Evolutionary conservation across 2,329 filamentous ascomycete species (phyloP), one percentile per base, ranked within the genome.

Genomic region (Penicillium janthinellum): DNA sequence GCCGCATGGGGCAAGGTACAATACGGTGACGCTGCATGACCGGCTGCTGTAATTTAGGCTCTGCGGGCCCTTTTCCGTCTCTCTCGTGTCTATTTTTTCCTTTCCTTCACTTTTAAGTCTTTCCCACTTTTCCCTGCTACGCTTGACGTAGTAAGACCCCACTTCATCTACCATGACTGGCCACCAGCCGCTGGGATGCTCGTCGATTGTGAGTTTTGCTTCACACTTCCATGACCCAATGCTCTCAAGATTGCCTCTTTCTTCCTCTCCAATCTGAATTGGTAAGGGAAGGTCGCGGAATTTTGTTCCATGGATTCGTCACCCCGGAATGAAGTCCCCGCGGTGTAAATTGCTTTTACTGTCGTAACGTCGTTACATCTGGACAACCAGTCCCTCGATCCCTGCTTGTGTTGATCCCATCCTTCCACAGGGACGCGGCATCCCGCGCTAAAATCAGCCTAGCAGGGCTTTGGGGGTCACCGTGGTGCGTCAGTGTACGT

Each of bases 251-350:
- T 14, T 2, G 28, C 8, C 14, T 39, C n/a, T 14, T 48, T n/a
- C 22, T 8, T 39, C 48, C n/a, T 12, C 14, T 52, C 35, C 39
- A 7, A 7, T 31, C 15, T 5, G 20, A 15, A 41, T 35, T 12
- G 17, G 28, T 45, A 35, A 45, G 20, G 42, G 38, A 44, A 47
- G 4, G 8, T 35, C 37, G 11, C 49, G 53, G 60, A 60, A 50
- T 38, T 61, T 53, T 61, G 38, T 54, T 56, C 54, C 55, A 48
- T 50, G 55, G 51, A 63, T 56, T 65, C 61, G 63, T 61, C 63
- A 63, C 51, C 63, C 49, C 58, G 61, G 61, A 63, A 65, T 63
- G 58, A 52, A 49, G 31, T 54, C 49, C 20, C 54, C 55, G 47
- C 44, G 52, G 60, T 50, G 53, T 22, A 22, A 22, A 2, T 59